Evolutionary conservation across 225 moss, liverwort and hornwort species (phyloP).

Genomic region (Neckera pumila): DNA sequence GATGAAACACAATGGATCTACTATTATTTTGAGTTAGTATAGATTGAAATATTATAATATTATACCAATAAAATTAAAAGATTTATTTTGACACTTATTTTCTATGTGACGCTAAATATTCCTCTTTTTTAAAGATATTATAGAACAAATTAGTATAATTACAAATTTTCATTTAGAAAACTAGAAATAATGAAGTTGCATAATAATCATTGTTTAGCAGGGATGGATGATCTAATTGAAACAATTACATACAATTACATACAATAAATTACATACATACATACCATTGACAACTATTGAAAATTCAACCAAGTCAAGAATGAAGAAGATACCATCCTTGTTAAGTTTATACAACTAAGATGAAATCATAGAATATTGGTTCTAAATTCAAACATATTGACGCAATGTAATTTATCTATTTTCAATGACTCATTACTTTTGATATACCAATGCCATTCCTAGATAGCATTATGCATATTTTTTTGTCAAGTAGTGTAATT

Average conservation of each 20-base stretch:
- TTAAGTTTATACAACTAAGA: too few relatives aligned
- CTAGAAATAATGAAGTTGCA: background rate
- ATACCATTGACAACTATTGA: background rate
- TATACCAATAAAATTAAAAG: background rate
- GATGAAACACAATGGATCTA: background rate
- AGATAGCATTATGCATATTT: background rate
- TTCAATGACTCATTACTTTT: background rate
- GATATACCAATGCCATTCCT: background rate
- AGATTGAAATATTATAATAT: background rate
- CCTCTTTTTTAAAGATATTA: background rate
- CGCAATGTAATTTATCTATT: too few relatives aligned
- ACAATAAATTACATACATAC: too few relatives aligned
- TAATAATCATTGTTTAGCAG: background rate
- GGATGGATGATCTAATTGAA: background rate
- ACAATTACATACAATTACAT: too few relatives aligned
- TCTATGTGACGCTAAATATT: background rate
- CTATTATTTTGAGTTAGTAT: fast-evolving
- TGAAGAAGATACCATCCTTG: too few relatives aligned
- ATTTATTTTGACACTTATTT: background rate
- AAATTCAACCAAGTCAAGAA: too few relatives aligned
- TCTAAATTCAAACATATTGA: too few relatives aligned
- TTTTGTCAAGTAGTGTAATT: background rate
- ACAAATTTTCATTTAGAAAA: background rate
- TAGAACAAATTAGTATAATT: background rate
- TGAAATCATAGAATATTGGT: too few relatives aligned